Conservation (phyloP, 441 rosid species). For the Geranium incanum region DNA sequence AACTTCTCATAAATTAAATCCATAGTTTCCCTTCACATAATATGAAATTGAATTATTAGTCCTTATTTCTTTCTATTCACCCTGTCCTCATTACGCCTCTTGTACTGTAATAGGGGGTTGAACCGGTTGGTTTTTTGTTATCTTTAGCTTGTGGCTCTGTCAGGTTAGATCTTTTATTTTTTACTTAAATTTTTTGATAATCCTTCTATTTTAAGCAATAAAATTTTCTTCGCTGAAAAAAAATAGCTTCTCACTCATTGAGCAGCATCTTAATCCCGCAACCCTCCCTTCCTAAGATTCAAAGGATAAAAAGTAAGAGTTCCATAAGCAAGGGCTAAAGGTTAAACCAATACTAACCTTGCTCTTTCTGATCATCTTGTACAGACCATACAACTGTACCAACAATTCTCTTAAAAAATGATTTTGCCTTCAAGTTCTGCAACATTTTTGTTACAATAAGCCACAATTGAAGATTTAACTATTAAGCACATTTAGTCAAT, state of each 20-base stretch:
- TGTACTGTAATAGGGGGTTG: too few species aligned
- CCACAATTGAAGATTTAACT: constrained; percentile 8
- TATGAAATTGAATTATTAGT: neutral
- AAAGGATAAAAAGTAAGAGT: constrained; percentile 9
- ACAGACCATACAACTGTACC: constrained; percentile 91
- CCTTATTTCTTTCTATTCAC: neutral
- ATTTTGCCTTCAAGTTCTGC: constrained; percentile 69
- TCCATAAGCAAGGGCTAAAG: constrained; percentile 4
- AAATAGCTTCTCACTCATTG: too few species aligned
- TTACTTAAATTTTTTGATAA: too few species aligned
- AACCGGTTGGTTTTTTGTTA: too few species aligned
- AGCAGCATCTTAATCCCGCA: too few species aligned
- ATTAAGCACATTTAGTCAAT: constrained; percentile 1
- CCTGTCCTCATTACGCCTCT: neutral
- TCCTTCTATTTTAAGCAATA: too few species aligned
- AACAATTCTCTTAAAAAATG: constrained; percentile 78
- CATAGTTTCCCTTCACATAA: neutral
- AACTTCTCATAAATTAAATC: neutral
- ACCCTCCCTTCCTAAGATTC: neutral
- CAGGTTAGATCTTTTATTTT: too few species aligned
- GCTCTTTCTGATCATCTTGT: constrained; percentile 98
- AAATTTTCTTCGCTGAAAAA: too few species aligned
- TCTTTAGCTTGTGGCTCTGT: too few species aligned
- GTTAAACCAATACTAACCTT: constrained; percentile 47
- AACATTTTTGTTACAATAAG: constrained; percentile 28